Evolutionary conservation across 2,329 filamentous ascomycete genomes (phyloP).

Genomic region (Scorias spongiosa): DNA sequence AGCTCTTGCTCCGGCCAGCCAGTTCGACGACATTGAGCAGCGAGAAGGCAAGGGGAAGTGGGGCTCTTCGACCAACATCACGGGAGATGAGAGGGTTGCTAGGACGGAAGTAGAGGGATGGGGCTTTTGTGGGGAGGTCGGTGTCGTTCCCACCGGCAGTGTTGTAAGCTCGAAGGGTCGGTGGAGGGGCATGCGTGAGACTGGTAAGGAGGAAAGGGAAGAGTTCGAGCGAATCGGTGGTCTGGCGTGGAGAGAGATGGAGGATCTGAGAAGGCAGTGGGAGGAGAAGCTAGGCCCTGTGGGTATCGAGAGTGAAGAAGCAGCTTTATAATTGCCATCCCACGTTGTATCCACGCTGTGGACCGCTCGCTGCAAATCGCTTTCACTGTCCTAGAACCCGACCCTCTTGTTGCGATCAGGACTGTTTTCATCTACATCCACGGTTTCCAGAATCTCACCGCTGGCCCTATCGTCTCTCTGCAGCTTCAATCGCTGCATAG

Average conservation of each 20-base stretch:
- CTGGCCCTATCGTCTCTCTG: too few species aligned
- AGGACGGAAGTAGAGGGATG: slow-evolving; percentile 77
- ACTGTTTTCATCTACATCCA: too few species aligned
- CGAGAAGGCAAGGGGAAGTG: slow-evolving; percentile 55
- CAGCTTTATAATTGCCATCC: neutral
- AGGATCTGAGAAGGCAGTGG: slow-evolving; percentile 20
- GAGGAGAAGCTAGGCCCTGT: slow-evolving; percentile 27
- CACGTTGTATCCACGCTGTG: too few species aligned
- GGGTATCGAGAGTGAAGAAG: slow-evolving; percentile 7
- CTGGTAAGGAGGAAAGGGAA: slow-evolving; percentile 56
- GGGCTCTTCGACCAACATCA: slow-evolving; percentile 55
- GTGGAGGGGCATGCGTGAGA: slow-evolving; percentile 40
- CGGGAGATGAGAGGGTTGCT: slow-evolving; percentile 46
- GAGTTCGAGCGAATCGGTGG: slow-evolving; percentile 51
- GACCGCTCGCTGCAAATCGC: too few species aligned
- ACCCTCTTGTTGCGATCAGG: too few species aligned
- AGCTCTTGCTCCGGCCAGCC: slow-evolving; percentile 49
- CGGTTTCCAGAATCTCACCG: too few species aligned
- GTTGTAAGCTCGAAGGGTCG: slow-evolving; percentile 37
- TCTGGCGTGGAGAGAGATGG: slow-evolving; percentile 26
- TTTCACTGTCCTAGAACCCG: too few species aligned
- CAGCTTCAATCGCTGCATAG: too few species aligned
- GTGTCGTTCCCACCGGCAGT: slow-evolving; percentile 28
- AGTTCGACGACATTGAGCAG: slow-evolving; percentile 40
- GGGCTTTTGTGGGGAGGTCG: slow-evolving; percentile 47